These are phyloP conservation scores for Aspergillus carbonarius DNA, from an alignment of 2,329 filamentous ascomycete genomes.

Conservation along the genomic window DNA sequence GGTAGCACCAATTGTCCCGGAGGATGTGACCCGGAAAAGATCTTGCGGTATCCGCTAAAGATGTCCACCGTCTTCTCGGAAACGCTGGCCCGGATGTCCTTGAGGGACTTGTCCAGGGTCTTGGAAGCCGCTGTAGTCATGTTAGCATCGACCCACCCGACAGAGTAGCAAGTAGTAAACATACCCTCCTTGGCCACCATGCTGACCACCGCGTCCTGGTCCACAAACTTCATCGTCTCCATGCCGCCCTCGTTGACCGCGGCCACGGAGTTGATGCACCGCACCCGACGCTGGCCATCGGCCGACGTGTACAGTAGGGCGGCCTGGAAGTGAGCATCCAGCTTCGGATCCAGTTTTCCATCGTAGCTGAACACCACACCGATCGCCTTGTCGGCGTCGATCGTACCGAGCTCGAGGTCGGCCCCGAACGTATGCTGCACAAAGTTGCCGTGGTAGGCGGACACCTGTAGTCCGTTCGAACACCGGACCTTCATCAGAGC, in stretches of 20 bases:
- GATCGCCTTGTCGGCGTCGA: conserved; percentile 92
- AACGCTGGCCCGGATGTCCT: conserved; percentile 78
- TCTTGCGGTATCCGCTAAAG: conserved; percentile 86
- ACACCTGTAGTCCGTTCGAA: conserved; percentile 91
- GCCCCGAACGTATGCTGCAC: conserved; percentile 92
- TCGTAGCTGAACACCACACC: conserved; percentile 92
- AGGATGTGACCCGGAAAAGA: conserved; percentile 82
- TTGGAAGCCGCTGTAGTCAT: conserved; percentile 67
- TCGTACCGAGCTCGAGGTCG: conserved; percentile 87
- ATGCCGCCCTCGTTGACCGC: conserved; percentile 82
- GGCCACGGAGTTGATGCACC: conserved; percentile 91
- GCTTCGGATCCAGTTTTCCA: conserved; percentile 92
- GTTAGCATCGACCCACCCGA: conserved; percentile 23
- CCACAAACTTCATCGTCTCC: conserved; percentile 86
- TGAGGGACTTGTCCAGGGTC: conserved; percentile 72
- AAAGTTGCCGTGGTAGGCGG: conserved; percentile 94
- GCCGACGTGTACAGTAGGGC: conserved; percentile 93
- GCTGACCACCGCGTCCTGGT: conserved; percentile 88
- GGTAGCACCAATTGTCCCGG: conserved; percentile 92
- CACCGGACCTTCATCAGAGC: conserved; percentile 98
- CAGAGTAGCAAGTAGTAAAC: conserved; percentile 7
- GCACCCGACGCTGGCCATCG: conserved; percentile 80
- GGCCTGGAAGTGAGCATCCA: conserved; percentile 96
- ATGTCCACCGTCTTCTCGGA: conserved; percentile 94
- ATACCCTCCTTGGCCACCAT: conserved; percentile 82